These are phyloP conservation scores for Prunus kanzakura DNA, from an alignment of 306 rosid genomes.

Conservation along the genomic window DNA sequence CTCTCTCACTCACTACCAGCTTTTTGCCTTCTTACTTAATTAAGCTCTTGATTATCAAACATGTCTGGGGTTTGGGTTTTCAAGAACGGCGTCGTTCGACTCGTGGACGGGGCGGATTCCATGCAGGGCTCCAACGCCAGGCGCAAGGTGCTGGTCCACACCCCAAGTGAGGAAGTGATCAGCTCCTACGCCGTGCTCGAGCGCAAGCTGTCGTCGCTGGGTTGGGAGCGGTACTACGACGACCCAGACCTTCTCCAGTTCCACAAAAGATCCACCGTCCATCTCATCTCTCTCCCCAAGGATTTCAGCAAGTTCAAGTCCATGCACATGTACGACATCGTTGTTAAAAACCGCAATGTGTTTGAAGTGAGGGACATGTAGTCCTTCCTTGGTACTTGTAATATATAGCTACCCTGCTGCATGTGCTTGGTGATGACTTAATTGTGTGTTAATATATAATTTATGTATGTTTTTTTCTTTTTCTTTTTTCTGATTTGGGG, in stretches of 20 bases:
- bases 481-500: neutral
- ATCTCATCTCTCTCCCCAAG: constrained; percentile 81
- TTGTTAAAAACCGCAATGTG: constrained; percentile 74
- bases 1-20: neutral
- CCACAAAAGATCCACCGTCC: constrained; percentile 78
- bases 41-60: neutral
- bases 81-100: constrained; percentile 79
- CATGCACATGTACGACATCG: constrained; percentile 96
- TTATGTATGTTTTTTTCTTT: neutral
- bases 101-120: constrained; percentile 67
- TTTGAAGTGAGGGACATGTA: constrained; percentile 80
- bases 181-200: constrained; percentile 58
- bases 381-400: neutral
- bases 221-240: constrained; percentile 90
- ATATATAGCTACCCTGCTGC: neutral
- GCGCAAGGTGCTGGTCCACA: constrained; percentile 73
- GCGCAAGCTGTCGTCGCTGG: constrained; percentile 49
- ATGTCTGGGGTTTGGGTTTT: constrained; percentile 98
- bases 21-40: neutral
- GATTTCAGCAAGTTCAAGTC: constrained; percentile 77
- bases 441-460: neutral
- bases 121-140: constrained; percentile 26
- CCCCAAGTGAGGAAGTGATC: constrained; percentile 56
- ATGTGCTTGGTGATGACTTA: neutral
- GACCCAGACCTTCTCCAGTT: constrained; percentile 87